Evolutionary conservation across 306 rosid genomes (phyloP).

Genomic region (Crotalaria pallida): DNA sequence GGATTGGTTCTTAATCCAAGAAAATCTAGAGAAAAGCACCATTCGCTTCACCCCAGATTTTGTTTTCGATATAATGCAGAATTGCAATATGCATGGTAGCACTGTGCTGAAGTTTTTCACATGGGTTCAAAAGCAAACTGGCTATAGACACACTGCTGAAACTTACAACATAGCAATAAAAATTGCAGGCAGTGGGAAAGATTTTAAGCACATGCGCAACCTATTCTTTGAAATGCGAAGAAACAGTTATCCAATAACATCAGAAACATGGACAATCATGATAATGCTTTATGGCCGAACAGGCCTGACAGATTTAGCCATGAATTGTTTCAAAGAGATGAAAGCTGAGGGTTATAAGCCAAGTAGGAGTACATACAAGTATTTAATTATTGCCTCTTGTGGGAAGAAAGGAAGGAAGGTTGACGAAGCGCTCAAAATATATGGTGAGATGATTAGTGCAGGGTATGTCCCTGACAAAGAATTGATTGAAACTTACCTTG

Average conservation of each 20-base stretch:
- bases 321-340: constrained; percentile 64
- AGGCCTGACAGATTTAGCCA: constrained; percentile 76
- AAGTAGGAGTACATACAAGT: constrained; percentile 66
- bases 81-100: constrained; percentile 42
- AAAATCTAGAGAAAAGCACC: constrained; percentile 48
- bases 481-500: constrained; percentile 59
- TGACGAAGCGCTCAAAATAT: constrained; percentile 54
- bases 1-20: constrained; percentile 50
- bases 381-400: constrained; percentile 62
- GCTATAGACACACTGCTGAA: constrained; percentile 57
- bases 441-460: constrained; percentile 53
- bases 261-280: constrained; percentile 96
- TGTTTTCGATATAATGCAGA: constrained; percentile 51
- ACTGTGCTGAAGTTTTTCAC: constrained; percentile 56
- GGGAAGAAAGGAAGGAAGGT: constrained; percentile 78
- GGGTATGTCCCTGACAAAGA: constrained; percentile 69
- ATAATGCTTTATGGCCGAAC: constrained; percentile 82
- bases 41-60: constrained; percentile 59
- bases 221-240: constrained; percentile 81
- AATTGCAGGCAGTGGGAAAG: constrained; percentile 79
- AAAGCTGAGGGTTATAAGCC: constrained; percentile 54
- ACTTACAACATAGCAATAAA: constrained; percentile 84
- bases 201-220: constrained; percentile 85
- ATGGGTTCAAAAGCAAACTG: constrained; percentile 67
- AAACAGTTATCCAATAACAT: constrained; percentile 44